Percentiles rank a stretch among this genome's conserved stretches.
These are phyloP conservation scores for Sergeia podlipaevii DNA, from an alignment of 208 protist genomes.

Conservation along the genomic window DNA sequence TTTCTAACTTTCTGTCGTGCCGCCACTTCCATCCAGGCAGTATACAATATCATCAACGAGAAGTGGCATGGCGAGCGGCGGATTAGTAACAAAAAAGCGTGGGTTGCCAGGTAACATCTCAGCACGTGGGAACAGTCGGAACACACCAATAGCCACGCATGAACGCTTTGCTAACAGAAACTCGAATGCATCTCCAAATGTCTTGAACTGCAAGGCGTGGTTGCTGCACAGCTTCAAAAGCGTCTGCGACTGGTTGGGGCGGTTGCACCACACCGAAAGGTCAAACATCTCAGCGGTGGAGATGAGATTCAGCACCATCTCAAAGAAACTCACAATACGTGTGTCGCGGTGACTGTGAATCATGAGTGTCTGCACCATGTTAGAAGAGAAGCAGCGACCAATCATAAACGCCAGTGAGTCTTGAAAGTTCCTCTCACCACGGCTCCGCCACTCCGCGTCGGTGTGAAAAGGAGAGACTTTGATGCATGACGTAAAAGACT, in stretches of 20 bases:
- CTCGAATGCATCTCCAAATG: conserved; percentile 78
- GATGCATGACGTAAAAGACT: conserved; percentile 78
- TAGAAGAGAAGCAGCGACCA: conserved; percentile 82
- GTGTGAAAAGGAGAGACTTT: conserved; percentile 76
- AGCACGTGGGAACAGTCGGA: conserved; percentile 61
- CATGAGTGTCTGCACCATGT: conserved; percentile 81
- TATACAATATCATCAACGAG: conserved; percentile 84
- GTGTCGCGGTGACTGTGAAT: conserved; percentile 75
- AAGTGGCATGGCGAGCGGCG: conserved; percentile 60
- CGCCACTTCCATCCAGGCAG: conserved; percentile 43
- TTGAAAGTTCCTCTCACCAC: conserved; percentile 80
- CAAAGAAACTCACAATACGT: conserved; percentile 75
- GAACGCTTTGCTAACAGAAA: conserved; percentile 60
- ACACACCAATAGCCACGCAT: conserved; percentile 83
- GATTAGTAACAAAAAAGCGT: conserved; percentile 89
- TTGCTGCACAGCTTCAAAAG: conserved; percentile 81
- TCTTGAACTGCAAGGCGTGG: conserved; percentile 59
- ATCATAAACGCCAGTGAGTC: conserved; percentile 87
- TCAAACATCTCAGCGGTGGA: conserved; percentile 65
- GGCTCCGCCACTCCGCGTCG: conserved; percentile 63
- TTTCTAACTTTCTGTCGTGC: background rate
- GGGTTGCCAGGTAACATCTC: conserved; percentile 50
- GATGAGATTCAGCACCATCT: conserved; percentile 69
- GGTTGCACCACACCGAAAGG: conserved; percentile 46
- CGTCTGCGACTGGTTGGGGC: conserved; percentile 31